A percentile compares a stretch with the other conserved stretches of the same genome.
phyloP scores from a whole-genome alignment of 305 asterid genomes.

The Rubia peregrina region DNA sequence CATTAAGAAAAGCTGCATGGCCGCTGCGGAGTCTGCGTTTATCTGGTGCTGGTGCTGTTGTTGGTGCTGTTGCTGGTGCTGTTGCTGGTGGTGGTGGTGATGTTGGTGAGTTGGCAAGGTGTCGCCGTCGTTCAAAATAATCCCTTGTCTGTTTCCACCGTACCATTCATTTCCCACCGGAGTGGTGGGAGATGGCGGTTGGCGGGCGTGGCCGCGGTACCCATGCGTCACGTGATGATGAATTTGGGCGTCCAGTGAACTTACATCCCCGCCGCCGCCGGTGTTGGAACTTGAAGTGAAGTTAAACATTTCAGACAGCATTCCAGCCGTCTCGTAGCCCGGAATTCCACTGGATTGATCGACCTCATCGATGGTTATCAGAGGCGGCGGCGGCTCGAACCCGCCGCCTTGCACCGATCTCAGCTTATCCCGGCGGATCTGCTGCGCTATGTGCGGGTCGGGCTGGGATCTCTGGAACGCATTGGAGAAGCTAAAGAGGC shows the following conservation, averaged over 20 bases:
- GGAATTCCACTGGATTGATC: conserved; percentile 50
- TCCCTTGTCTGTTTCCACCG: conserved; percentile 39
- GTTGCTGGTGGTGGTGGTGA: conserved; percentile 25
- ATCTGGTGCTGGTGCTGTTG: conserved; percentile 37
- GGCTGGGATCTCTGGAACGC: conserved; percentile 84
- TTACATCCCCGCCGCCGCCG: conserved; percentile 28
- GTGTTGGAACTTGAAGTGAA: conserved; percentile 37
- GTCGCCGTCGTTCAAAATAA: conserved; percentile 31
- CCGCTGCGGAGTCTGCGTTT: conserved; percentile 64
- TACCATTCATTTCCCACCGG: conserved; percentile 45
- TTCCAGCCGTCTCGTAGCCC: conserved; percentile 68
- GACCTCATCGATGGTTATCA: conserved; percentile 52
- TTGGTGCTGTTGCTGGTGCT: conserved; percentile 26
- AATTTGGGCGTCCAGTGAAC: conserved; percentile 45
- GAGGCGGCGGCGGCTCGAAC: conserved; percentile 47
- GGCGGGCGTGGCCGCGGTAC: conserved; percentile 32
- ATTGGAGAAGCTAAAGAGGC: conserved; percentile 70
- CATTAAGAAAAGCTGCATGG: conserved; percentile 95
- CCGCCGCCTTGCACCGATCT: conserved; percentile 41
- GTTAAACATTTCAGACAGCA: conserved; percentile 85
- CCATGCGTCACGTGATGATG: conserved; percentile 23
- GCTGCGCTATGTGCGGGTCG: conserved; percentile 65
- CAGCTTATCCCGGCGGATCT: conserved; percentile 84
- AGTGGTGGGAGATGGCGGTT: conserved; percentile 23
- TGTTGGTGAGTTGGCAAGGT: conserved; percentile 12